Evolutionary conservation across 1,284 basidiomycete genomes (phyloP).

Genomic region (Mycocalia duriaeana): DNA sequence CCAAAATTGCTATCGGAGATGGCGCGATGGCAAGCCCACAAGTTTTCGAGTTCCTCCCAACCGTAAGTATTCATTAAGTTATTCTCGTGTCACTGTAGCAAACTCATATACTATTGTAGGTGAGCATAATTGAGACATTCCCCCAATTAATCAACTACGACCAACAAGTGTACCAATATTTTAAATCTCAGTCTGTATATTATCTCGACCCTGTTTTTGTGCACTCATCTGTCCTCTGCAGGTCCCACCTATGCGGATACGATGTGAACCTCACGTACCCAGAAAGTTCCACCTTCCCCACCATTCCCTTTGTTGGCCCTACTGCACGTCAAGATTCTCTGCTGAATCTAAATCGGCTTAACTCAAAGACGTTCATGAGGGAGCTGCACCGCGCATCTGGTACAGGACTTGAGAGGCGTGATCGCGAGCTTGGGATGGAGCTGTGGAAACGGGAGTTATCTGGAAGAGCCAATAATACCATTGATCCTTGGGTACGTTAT

Average conservation of each 20-base stretch:
- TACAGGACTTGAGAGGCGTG: conserved; percentile 19
- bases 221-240: conserved; percentile 19
- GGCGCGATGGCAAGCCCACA: conserved; percentile 47
- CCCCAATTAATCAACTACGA: conserved; percentile 73
- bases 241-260: conserved; percentile 57
- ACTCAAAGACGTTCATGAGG: conserved; percentile 20
- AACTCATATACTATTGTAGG: conserved; percentile 24
- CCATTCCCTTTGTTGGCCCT: conserved; percentile 33
- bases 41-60: conserved; percentile 47
- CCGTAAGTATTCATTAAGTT: conserved; percentile 32
- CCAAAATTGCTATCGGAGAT: conserved; percentile 67
- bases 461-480: conserved; percentile 40
- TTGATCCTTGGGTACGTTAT: conserved; percentile 44
- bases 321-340: conserved; percentile 7
- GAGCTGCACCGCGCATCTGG: conserved; percentile 8
- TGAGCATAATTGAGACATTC: conserved; percentile 59
- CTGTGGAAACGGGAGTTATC: conserved; percentile 42
- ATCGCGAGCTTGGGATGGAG: conserved; percentile 17
- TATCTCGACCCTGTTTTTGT: background rate
- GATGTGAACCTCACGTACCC: conserved; percentile 70
- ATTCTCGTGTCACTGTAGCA: background rate
- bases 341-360: conserved; percentile 14
- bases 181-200: conserved; percentile 57
- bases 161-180: conserved; percentile 58
- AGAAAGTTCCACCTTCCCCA: conserved; percentile 50